Percentiles rank a stretch among this genome's conserved stretches.
These are phyloP conservation scores for Cutaneotrichosporon cutaneum DNA, from an alignment of 1,284 basidiomycete genomes.

Conservation along the genomic window DNA sequence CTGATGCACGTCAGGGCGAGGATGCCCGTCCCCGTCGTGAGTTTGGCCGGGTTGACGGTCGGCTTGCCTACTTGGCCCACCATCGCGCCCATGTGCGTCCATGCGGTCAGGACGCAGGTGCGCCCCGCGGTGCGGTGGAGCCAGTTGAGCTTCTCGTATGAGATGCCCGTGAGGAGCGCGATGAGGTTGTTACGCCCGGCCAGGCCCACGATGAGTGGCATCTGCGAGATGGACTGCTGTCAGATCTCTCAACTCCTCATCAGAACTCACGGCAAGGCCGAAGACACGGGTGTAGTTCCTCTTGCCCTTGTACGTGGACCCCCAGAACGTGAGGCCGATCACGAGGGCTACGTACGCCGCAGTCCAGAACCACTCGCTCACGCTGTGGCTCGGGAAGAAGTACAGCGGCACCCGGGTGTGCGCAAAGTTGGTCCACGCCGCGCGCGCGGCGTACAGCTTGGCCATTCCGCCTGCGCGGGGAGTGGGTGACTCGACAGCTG, in stretches of 20 bases:
- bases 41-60: constrained; percentile 15
- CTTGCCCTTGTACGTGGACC: constrained; percentile 6
- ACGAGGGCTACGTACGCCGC: constrained; percentile 17
- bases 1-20: constrained; percentile 45
- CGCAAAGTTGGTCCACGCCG: constrained; percentile 11
- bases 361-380: constrained; percentile 23
- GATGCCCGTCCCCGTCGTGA: constrained; percentile 12
- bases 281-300: constrained; percentile 21
- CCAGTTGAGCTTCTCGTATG: constrained; percentile 59
- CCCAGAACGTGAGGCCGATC: constrained; percentile 20
- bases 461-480: neutral
- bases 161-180: constrained; percentile 62
- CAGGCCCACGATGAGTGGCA: constrained; percentile 63
- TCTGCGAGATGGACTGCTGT: constrained; percentile 54
- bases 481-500: neutral
- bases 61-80: constrained; percentile 21
- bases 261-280: constrained; percentile 12
- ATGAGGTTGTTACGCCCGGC: constrained; percentile 66
- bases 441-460: neutral
- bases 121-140: constrained; percentile 43
- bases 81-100: constrained; percentile 39
- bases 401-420: constrained; percentile 20
- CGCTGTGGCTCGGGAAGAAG: constrained; percentile 14
- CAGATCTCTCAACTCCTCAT: neutral
- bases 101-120: constrained; percentile 33